Percentiles rank a stretch among this genome's conserved stretches.
Evolutionary conservation across 148 eudicot genomes (phyloP).

Genomic region (Talinum fruticosum): DNA sequence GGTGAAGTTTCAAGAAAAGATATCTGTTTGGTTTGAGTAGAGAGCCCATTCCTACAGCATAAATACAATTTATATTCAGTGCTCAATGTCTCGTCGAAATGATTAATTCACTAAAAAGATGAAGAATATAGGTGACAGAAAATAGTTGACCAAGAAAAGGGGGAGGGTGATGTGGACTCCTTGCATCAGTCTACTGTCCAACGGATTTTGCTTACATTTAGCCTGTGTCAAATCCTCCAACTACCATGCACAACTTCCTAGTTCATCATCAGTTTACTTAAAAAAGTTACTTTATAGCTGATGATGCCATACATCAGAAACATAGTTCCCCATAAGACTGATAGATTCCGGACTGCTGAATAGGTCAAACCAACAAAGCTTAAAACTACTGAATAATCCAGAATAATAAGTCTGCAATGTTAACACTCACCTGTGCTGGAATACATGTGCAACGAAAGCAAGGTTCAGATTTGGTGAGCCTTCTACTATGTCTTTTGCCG

Average conservation of each 20-base stretch:
- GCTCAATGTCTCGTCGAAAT: background rate
- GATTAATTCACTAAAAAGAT: background rate
- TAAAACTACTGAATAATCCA: conserved; percentile 2
- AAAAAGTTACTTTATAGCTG: background rate
- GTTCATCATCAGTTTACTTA: background rate
- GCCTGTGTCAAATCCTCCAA: background rate
- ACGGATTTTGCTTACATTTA: background rate
- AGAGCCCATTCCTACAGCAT: conserved; percentile 85
- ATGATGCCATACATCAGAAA: background rate
- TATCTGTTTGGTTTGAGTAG: conserved; percentile 73
- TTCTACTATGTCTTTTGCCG: conserved; percentile 97
- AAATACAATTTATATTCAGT: conserved; percentile 20
- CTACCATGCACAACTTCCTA: background rate
- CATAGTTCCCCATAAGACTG: background rate
- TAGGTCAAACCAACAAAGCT: background rate
- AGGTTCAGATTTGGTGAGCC: conserved; percentile 98
- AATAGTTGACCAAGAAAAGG: background rate
- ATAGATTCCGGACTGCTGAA: background rate
- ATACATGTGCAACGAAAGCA: conserved; percentile 98
- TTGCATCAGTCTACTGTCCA: background rate
- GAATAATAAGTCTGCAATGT: background rate
- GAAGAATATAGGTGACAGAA: background rate
- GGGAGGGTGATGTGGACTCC: background rate
- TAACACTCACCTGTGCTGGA: conserved; percentile 83
- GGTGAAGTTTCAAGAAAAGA: conserved; percentile 81